These are phyloP conservation scores for Neurospora sp. DNA, from an alignment of 495 filamentous ascomycete genomes.

Conservation along the genomic window DNA sequence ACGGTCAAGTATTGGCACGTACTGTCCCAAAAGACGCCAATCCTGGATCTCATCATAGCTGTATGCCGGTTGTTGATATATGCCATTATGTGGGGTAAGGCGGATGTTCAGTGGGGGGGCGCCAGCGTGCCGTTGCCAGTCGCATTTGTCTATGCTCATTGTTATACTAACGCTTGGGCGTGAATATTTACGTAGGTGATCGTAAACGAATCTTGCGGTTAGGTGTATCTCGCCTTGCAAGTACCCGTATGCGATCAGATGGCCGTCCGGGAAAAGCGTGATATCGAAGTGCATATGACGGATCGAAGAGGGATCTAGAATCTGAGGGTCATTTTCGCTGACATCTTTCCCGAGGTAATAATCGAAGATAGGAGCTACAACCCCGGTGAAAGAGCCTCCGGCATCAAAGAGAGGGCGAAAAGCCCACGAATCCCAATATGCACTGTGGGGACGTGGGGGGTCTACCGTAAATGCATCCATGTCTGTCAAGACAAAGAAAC, in stretches of 20 bases:
- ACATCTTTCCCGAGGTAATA: accelerated
- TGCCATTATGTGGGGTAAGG: too few relatives aligned
- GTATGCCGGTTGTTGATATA: too few relatives aligned
- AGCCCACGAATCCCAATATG: background rate
- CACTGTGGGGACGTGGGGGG: background rate
- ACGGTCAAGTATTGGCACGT: too few relatives aligned
- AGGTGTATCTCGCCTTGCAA: too few relatives aligned
- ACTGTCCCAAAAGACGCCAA: too few relatives aligned
- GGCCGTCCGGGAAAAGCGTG: background rate
- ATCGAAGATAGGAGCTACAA: background rate
- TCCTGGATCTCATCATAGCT: too few relatives aligned
- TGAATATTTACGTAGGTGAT: background rate
- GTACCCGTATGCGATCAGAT: background rate
- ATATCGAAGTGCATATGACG: background rate
- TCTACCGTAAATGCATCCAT: background rate
- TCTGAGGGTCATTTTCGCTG: background rate
- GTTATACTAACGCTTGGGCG: too few relatives aligned
- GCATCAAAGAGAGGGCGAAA: background rate
- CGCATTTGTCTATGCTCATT: too few relatives aligned
- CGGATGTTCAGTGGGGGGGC: too few relatives aligned
- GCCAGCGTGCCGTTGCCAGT: too few relatives aligned
- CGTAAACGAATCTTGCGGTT: background rate
- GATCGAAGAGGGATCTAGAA: background rate
- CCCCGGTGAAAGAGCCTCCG: background rate
- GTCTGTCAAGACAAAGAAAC: background rate